Evolutionary conservation across 306 rosid species (phyloP).

Genomic region (Senna tora): DNA sequence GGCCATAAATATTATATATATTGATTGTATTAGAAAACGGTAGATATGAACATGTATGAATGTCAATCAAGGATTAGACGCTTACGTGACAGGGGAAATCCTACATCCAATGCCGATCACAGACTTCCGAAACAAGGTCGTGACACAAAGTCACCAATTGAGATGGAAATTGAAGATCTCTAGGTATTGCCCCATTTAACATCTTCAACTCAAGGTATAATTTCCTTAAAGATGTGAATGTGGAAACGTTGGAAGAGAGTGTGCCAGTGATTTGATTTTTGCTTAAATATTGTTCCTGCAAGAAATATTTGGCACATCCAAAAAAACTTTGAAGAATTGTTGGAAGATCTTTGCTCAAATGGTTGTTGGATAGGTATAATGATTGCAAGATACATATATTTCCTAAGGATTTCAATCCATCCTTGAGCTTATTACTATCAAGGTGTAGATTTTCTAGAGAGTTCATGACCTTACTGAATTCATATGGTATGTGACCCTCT

Average conservation of each 20-base stretch:
- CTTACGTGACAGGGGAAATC: too few relatives aligned
- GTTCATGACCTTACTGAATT: not conserved
- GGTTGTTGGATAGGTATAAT: not conserved
- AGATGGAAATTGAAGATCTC: not conserved
- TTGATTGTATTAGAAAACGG: too few relatives aligned
- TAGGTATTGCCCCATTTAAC: not conserved
- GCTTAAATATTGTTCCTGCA: constrained; percentile 4
- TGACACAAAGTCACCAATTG: not conserved
- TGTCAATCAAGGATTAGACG: too few relatives aligned
- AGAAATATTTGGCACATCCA: not conserved
- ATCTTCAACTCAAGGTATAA: too few relatives aligned
- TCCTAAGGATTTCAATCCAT: not conserved
- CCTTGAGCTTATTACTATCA: too few relatives aligned
- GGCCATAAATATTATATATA: too few relatives aligned
- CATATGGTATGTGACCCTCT: not conserved
- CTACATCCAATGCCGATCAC: too few relatives aligned
- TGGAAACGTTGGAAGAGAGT: too few relatives aligned
- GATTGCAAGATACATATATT: not conserved
- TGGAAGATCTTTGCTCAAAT: not conserved
- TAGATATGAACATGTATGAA: too few relatives aligned
- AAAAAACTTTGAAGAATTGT: not conserved
- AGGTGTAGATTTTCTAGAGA: too few relatives aligned
- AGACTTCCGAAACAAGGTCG: too few relatives aligned
- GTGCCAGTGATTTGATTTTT: not conserved
- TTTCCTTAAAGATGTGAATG: too few relatives aligned